phyloP scores from a whole-genome alignment of 345 rosid genomes.

The Kandelia obovata region DNA sequence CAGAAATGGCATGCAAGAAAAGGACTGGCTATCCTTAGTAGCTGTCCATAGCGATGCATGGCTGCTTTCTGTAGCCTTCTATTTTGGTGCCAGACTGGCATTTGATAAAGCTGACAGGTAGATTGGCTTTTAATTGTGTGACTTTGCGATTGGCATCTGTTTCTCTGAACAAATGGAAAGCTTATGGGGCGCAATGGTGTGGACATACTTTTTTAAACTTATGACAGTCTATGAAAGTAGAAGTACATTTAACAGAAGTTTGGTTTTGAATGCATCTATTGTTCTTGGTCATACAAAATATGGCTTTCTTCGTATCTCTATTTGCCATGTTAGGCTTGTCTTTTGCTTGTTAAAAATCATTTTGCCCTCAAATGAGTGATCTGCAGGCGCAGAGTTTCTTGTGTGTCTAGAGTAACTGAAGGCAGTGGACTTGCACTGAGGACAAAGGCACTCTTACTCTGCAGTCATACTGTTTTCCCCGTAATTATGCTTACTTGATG shows the following conservation, averaged over 20 bases:
- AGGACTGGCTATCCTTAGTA: slow-evolving; percentile 78
- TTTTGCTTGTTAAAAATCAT: neutral
- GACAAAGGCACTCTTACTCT: neutral
- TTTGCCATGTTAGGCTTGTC: neutral
- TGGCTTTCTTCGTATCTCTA: neutral
- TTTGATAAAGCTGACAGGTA: slow-evolving; percentile 75
- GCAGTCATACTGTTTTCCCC: neutral
- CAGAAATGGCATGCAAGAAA: slow-evolving; percentile 76
- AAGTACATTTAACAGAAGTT: no score
- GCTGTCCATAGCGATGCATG: slow-evolving; percentile 86
- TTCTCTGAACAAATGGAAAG: neutral
- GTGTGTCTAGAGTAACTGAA: no score
- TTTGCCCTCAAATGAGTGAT: no score
- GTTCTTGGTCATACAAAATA: neutral
- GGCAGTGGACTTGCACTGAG: no score
- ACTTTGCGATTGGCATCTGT: neutral
- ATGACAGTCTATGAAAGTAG: no score
- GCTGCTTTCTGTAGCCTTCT: slow-evolving; percentile 69
- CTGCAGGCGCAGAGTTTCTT: no score
- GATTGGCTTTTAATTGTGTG: neutral
- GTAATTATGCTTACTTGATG: neutral
- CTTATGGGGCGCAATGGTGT: neutral
- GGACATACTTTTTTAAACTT: no score
- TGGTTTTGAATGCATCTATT: neutral
- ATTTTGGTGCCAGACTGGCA: slow-evolving; percentile 74